phyloP scores from a whole-genome alignment of 139 green algal species.

The Yamagishiella unicocca region DNA sequence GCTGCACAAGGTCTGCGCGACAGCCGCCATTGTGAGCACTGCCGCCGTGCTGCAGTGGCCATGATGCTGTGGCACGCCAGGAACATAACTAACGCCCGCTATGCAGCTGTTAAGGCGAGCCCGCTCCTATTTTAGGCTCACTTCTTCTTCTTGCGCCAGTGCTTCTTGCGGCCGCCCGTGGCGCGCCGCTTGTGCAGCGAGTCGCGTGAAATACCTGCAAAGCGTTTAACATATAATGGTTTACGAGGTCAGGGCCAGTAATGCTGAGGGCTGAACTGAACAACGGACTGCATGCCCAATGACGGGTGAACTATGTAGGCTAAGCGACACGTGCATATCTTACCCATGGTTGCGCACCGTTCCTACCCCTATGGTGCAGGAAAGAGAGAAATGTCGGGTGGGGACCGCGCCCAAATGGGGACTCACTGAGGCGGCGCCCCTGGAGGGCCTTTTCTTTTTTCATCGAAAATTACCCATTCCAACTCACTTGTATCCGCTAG shows the following conservation, averaged over 20 bases:
- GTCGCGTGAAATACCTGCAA: slow-evolving; percentile 98
- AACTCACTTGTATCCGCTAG: no score
- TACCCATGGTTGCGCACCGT: slow-evolving; percentile 44
- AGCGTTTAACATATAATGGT: not conserved
- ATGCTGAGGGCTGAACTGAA: not conserved
- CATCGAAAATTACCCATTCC: not conserved
- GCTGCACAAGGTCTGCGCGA: not conserved
- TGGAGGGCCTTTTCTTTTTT: slow-evolving; percentile 6
- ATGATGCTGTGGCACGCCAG: no score
- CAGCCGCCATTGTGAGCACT: not conserved
- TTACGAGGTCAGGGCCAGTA: no score
- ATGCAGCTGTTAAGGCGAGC: not conserved
- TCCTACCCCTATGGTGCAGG: slow-evolving; percentile 36
- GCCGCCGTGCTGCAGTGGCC: not conserved
- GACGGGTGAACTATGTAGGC: not conserved
- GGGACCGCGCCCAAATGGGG: not conserved
- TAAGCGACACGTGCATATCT: not conserved
- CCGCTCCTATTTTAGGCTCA: slow-evolving; percentile 63
- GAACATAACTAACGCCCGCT: no score
- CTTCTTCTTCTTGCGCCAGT: slow-evolving; percentile 99
- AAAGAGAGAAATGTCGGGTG: not conserved
- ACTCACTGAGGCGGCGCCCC: not conserved
- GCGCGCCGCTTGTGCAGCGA: slow-evolving; percentile 96
- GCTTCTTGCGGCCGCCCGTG: slow-evolving; percentile 97
- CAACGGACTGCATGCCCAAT: not conserved